Percentiles rank a stretch among this genome's conserved stretches.
These are phyloP conservation scores for Coemansia sp. DNA, from an alignment of 192 early-diverging fungal species.

Conservation along the genomic window DNA sequence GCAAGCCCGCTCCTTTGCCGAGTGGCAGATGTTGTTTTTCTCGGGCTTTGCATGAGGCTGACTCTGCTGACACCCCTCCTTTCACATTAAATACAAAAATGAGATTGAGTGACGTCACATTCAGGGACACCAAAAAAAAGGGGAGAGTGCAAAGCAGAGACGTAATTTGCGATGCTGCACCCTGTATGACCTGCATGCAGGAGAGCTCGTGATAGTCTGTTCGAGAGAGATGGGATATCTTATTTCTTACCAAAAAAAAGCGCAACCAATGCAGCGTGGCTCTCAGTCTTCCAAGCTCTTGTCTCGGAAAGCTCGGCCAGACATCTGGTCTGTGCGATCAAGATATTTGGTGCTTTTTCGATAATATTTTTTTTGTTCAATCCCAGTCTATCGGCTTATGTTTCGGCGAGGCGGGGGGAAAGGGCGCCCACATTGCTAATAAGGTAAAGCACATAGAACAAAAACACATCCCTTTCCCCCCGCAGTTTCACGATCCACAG, in stretches of 20 bases:
- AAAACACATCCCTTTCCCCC: neutral
- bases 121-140: neutral
- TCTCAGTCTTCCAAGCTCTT: neutral
- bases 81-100: neutral
- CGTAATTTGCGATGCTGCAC: constrained; percentile 6
- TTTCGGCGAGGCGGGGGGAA: neutral
- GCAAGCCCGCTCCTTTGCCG: neutral
- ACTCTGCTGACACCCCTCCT: neutral
- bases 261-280: neutral
- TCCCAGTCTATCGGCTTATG: neutral
- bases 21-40: neutral
- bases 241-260: neutral
- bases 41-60: neutral
- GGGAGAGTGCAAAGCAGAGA: neutral
- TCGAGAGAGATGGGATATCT: too few species aligned
- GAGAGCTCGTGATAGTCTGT: neutral
- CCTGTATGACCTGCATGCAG: constrained; percentile 3
- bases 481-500: constrained; percentile 1
- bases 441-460: neutral
- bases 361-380: neutral
- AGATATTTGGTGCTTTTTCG: neutral
- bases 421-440: neutral
- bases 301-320: neutral
- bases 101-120: neutral
- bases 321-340: neutral